These are phyloP conservation scores for Potentilla sterilis DNA, from an alignment of 306 rosid species.

Conservation along the genomic window DNA sequence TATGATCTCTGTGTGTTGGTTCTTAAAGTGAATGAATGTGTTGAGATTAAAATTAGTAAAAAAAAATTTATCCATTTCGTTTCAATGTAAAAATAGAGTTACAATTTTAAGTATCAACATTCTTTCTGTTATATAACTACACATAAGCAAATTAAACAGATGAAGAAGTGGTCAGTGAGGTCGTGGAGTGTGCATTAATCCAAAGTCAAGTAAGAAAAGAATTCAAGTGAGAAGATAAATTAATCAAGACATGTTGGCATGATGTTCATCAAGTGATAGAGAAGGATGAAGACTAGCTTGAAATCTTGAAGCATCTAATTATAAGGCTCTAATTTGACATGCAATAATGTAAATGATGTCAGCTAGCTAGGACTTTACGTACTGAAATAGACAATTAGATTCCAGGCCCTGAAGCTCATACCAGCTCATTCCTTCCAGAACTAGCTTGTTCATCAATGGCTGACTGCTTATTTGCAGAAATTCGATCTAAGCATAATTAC, in stretches of 20 bases:
- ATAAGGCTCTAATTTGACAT: not conserved
- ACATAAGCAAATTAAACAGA: not conserved
- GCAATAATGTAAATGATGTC: not conserved
- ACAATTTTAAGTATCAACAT: too few relatives aligned
- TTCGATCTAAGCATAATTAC: not conserved
- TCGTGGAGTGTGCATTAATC: not conserved
- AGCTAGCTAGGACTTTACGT: not conserved
- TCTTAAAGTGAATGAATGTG: not conserved
- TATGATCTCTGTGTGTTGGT: too few relatives aligned
- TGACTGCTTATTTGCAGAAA: not conserved
- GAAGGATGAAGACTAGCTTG: not conserved
- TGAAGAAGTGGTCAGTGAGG: not conserved
- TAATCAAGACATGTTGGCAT: not conserved
- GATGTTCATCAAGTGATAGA: not conserved
- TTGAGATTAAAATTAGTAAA: not conserved
- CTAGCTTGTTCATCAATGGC: conserved; percentile 1
- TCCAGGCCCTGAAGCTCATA: not conserved
- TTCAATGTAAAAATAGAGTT: not conserved
- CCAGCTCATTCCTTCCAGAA: conserved; percentile 4
- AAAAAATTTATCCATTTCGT: not conserved
- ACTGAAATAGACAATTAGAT: not conserved
- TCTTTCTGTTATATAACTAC: not conserved
- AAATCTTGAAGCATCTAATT: not conserved
- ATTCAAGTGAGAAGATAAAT: not conserved
- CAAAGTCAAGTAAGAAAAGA: not conserved